Evolutionary conservation across 805 yeast species (phyloP), one percentile per base, ranked within the genome.

Genomic region (Hanseniaspora valbyensis): DNA sequence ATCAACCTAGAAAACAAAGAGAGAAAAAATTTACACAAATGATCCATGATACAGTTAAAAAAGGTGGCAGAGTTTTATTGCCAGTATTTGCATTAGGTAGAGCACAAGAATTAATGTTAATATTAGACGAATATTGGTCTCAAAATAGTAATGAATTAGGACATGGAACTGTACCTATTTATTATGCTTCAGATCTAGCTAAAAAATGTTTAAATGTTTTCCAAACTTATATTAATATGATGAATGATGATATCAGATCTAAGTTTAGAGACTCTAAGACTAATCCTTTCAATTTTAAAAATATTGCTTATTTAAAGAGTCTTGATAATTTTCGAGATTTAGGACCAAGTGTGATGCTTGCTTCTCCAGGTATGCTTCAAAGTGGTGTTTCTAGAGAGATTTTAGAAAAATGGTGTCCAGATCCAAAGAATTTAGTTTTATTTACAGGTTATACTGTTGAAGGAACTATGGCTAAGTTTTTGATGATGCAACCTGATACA

Each of bases 341-440:
- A 57, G 95, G 95, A 0, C 96, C 98, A 3, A 87, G 95, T 57
- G 97, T 92, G 19, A 89, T 92, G 66, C 76, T 92, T 32, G 98
- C 98, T 0, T 80, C 95, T 41, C 99, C 99, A 0, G 99, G 99
- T 63, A 92, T 92, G 99, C 71, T 92, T 44, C 98, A 90, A 64
- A 89, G 84, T 62, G 99, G 99, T 54, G 81, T 89, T 2, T 87
- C 96, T 0, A 73, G 99, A 58, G 92, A 84, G 58, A 70, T 92
- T 19, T 72, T 92, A 26, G 99, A 92, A 61, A 78, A 83, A 63
- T 92, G 99, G 99, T 89, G 95, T 4, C 98, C 99, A 0, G 97
- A 92, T 59, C 83, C 94, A 2, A 82, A 86, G 60, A 92, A 92
- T 59, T 71, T 94, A 2, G 80, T 88, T 24, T 76, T 92, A 21